A percentile compares a stretch with the other conserved stretches of the same genome.
phyloP scores from a whole-genome alignment of 805 yeast genomes.

The Nakazawaea ernobii region DNA sequence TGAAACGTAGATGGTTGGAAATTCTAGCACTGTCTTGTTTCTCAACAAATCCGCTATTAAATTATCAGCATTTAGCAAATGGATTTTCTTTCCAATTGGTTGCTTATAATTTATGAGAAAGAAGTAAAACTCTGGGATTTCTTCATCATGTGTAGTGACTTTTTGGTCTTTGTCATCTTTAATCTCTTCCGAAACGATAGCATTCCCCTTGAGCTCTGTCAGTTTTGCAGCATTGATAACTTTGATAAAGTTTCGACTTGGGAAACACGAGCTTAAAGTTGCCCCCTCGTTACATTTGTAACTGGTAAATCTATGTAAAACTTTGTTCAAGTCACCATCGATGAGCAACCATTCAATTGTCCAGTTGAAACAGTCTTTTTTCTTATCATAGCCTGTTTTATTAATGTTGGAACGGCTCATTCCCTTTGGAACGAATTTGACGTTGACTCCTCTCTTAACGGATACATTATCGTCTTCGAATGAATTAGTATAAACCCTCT shows the following conservation, averaged over 20 bases:
- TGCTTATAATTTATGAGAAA: constrained; percentile 1
- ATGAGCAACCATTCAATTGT: constrained; percentile 67
- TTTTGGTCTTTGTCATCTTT: background rate
- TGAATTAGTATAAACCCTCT: constrained; percentile 5
- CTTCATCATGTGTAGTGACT: background rate
- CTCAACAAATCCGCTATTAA: constrained; percentile 43
- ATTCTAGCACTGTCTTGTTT: constrained; percentile 64
- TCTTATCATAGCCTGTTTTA: constrained; percentile 66
- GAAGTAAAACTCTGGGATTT: background rate
- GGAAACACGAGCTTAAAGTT: constrained; percentile 33
- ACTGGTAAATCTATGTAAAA: constrained; percentile 21
- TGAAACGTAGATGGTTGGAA: constrained; percentile 60
- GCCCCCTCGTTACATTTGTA: constrained; percentile 35
- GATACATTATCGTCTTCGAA: constrained; percentile 18
- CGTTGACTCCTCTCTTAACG: constrained; percentile 59
- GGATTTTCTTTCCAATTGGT: constrained; percentile 22
- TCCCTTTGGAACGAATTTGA: constrained; percentile 60
- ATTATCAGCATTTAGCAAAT: constrained; percentile 29
- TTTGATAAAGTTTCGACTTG: constrained; percentile 27
- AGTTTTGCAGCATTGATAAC: background rate
- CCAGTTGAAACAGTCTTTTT: constrained; percentile 62
- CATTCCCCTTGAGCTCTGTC: background rate
- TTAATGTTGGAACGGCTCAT: constrained; percentile 65
- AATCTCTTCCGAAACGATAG: background rate
- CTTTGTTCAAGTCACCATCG: constrained; percentile 18